phyloP scores from a whole-genome alignment of 1,284 basidiomycete species.

The Porphyrellus sp. region DNA sequence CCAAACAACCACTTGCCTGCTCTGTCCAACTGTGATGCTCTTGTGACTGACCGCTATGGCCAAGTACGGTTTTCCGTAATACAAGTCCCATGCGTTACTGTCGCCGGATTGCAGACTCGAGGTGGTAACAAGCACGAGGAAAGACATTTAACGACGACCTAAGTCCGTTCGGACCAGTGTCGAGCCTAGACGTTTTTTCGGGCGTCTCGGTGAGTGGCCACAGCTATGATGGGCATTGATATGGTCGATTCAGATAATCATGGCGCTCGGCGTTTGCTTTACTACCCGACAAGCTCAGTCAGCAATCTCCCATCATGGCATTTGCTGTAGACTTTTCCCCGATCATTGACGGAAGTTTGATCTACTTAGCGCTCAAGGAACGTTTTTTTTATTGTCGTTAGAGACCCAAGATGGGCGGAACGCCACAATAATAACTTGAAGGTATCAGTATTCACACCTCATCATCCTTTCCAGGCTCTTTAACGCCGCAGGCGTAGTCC shows the following conservation, averaged over 20 bases:
- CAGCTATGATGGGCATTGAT: not conserved
- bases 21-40: not conserved
- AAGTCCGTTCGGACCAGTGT: not conserved
- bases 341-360: conserved; percentile 5
- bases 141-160: not conserved
- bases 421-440: not conserved
- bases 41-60: not conserved
- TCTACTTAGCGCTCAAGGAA: not conserved
- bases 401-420: not conserved
- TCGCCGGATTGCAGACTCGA: not conserved
- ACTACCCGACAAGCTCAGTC: not conserved
- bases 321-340: conserved; percentile 9
- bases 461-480: conserved; percentile 1
- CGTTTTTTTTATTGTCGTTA: not conserved
- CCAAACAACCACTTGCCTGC: conserved; percentile 22
- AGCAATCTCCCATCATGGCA: conserved; percentile 2
- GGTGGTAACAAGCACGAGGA: not conserved
- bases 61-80: not conserved
- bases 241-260: not conserved
- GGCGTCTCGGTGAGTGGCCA: not conserved
- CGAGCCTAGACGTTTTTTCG: not conserved
- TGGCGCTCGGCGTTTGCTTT: conserved; percentile 1
- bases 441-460: not conserved
- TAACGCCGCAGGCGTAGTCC: conserved; percentile 8
- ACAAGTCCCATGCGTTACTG: not conserved